A percentile compares a stretch with the other conserved stretches of the same genome.
phyloP scores from a whole-genome alignment of 106 monocot species.

The Allium cepa region DNA sequence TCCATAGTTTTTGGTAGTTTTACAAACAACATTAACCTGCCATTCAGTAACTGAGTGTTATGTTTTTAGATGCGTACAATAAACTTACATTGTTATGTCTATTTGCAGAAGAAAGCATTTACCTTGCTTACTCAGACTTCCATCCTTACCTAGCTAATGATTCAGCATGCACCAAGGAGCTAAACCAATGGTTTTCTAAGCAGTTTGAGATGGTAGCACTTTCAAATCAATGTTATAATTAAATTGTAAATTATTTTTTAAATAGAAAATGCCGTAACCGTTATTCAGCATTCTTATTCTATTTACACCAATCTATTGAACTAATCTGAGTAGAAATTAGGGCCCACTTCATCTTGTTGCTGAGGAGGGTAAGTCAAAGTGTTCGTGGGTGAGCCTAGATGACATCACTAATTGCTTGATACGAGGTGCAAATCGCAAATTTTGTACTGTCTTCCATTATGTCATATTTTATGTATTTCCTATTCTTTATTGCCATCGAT shows the following conservation, averaged over 20 bases:
- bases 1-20: background rate
- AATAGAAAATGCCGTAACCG: too few relatives aligned
- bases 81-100: background rate
- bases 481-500: too few relatives aligned
- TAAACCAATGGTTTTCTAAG: conserved; percentile 89
- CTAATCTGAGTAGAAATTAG: conserved; percentile 23
- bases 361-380: conserved; percentile 96
- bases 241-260: too few relatives aligned
- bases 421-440: conserved; percentile 37
- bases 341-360: conserved; percentile 93
- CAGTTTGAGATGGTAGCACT: conserved; percentile 83
- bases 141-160: conserved; percentile 65
- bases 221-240: too few relatives aligned
- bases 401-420: conserved; percentile 69
- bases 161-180: conserved; percentile 75
- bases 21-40: background rate
- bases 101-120: conserved; percentile 67
- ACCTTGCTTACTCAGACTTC: conserved; percentile 84
- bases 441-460: too few relatives aligned
- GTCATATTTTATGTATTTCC: too few relatives aligned
- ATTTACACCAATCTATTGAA: background rate
- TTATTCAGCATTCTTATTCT: too few relatives aligned
- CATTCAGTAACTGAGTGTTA: too few relatives aligned
- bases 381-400: conserved; percentile 96
- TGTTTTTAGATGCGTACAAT: too few relatives aligned